Evolutionary conservation across 2,329 filamentous ascomycete genomes (phyloP).

Genomic region (Emmonsia crescens): DNA sequence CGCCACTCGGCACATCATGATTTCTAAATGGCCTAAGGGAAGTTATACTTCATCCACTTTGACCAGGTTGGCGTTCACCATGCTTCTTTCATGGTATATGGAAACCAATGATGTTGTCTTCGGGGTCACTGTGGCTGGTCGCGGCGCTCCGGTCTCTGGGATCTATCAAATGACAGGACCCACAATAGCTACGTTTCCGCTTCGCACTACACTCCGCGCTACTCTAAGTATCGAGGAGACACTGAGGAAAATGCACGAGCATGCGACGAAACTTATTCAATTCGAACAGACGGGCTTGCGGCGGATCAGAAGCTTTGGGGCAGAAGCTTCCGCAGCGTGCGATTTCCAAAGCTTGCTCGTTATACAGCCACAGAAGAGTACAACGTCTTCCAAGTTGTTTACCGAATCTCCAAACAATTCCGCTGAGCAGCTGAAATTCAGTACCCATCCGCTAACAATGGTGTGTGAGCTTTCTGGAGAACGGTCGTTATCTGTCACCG

Average conservation of each 20-base stretch:
- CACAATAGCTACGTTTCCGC: constrained; percentile 32
- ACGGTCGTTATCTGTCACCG: background rate
- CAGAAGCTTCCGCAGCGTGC: constrained; percentile 18
- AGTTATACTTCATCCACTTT: constrained; percentile 22
- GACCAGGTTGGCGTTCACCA: constrained; percentile 32
- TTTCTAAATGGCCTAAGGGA: constrained; percentile 3
- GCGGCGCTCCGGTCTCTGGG: constrained; percentile 26
- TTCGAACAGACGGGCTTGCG: constrained; percentile 41
- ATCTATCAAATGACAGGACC: constrained; percentile 32
- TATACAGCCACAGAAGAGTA: constrained; percentile 17
- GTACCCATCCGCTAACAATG: background rate
- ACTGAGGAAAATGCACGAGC: constrained; percentile 43
- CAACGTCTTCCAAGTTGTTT: background rate
- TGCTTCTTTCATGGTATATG: constrained; percentile 29
- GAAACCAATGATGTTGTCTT: constrained; percentile 32
- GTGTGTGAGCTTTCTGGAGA: background rate
- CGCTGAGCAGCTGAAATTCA: background rate
- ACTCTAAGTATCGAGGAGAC: constrained; percentile 34
- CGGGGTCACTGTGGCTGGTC: constrained; percentile 33
- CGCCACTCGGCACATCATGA: background rate
- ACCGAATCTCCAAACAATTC: background rate
- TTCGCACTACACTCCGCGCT: constrained; percentile 25
- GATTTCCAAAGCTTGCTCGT: constrained; percentile 23
- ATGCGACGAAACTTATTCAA: constrained; percentile 48
- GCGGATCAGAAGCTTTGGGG: constrained; percentile 43